These are phyloP conservation scores for Pythium dissimile DNA, from an alignment of 352 stramenopile genomes.

Conservation along the genomic window DNA sequence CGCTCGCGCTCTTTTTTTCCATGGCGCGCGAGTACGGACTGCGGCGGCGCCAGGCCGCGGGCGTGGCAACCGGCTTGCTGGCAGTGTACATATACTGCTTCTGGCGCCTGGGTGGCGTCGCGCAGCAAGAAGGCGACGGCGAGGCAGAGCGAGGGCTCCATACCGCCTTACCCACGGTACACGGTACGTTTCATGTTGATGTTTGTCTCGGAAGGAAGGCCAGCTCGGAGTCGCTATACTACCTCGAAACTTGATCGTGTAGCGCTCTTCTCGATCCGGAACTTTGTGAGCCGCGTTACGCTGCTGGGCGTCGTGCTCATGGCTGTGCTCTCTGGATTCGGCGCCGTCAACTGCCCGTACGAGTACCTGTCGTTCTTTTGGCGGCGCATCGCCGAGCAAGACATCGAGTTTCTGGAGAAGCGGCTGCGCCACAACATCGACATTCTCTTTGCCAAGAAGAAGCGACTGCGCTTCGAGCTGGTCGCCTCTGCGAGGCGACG, in stretches of 20 bases:
- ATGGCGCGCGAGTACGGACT: constrained; percentile 63
- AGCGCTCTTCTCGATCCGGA: constrained; percentile 74
- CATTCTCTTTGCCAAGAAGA: constrained; percentile 84
- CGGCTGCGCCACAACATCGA: constrained; percentile 77
- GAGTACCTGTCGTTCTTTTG: constrained; percentile 86
- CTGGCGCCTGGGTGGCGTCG: constrained; percentile 57
- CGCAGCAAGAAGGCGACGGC: constrained; percentile 41
- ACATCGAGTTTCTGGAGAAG: constrained; percentile 82
- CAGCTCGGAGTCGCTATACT: too few species aligned
- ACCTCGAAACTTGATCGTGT: not conserved
- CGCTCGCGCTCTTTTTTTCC: constrained; percentile 73
- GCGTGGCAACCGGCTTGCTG: constrained; percentile 27
- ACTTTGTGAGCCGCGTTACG: constrained; percentile 81
- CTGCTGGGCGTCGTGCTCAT: constrained; percentile 81
- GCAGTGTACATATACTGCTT: constrained; percentile 71
- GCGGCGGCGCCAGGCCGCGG: constrained; percentile 17
- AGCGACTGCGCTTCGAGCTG: constrained; percentile 52
- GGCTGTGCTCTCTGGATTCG: constrained; percentile 77
- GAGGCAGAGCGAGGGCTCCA: not conserved
- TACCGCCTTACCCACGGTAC: constrained; percentile 28
- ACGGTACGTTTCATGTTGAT: too few species aligned
- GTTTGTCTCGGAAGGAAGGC: too few species aligned
- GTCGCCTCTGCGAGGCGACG: constrained; percentile 31
- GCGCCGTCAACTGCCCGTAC: constrained; percentile 82
- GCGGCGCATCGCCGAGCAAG: constrained; percentile 65